A percentile compares a stretch with the other conserved stretches of the same genome.
These are phyloP conservation scores for Pilobolus umbonatus DNA, from an alignment of 192 early-diverging fungal genomes.

Conservation along the genomic window DNA sequence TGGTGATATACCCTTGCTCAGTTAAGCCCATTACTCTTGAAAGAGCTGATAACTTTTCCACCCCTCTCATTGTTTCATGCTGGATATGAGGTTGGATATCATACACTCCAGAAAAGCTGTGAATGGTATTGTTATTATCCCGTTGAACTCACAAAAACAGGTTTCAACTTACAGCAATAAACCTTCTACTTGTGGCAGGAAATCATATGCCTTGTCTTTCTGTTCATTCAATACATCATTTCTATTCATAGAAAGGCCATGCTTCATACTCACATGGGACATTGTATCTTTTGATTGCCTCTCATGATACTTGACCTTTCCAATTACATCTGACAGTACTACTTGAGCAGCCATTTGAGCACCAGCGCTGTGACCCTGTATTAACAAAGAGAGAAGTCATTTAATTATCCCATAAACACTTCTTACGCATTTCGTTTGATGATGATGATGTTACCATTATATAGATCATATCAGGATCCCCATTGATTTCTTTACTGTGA, in stretches of 20 bases:
- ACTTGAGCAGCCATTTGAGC: conserved; percentile 38
- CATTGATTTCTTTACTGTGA: conserved; percentile 29
- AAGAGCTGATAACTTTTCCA: conserved; percentile 54
- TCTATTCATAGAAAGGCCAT: conserved; percentile 3
- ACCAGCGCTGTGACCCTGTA: conserved; percentile 41
- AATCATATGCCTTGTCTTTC: neutral
- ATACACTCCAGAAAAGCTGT: conserved; percentile 44
- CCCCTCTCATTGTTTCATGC: conserved; percentile 46
- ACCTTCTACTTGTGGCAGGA: conserved; percentile 34
- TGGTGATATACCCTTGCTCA: conserved; percentile 5
- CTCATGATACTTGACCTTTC: conserved; percentile 17
- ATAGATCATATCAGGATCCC: conserved; percentile 30
- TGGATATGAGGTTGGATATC: conserved; percentile 43
- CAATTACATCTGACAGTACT: conserved; percentile 30
- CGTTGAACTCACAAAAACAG: neutral
- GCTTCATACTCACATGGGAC: conserved; percentile 1
- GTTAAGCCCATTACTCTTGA: conserved; percentile 49
- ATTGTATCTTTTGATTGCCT: neutral
- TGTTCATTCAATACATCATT: neutral
- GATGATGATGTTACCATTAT: conserved; percentile 33
- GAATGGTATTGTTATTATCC: no score
- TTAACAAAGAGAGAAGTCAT: neutral
- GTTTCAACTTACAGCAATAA: conserved; percentile 32
- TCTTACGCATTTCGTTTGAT: neutral
- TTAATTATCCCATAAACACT: neutral